Percentiles rank a stretch among this genome's conserved stretches.
Evolutionary conservation across 2,329 filamentous ascomycete genomes (phyloP).

Genomic region (Alternaria arbusti): DNA sequence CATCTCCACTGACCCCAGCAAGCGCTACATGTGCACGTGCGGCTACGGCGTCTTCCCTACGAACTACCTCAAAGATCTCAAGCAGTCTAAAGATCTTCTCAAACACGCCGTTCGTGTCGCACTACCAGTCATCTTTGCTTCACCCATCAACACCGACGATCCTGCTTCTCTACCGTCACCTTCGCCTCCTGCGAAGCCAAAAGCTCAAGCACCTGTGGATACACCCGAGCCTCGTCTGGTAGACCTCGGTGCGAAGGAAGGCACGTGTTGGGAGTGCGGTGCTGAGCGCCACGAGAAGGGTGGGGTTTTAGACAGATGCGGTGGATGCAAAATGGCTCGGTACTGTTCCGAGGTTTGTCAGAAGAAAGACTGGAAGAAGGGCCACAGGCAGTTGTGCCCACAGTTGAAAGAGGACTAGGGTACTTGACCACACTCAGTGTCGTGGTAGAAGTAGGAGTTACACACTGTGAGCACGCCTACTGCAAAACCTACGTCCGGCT

Average conservation of each 20-base stretch:
- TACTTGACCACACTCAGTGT: not conserved
- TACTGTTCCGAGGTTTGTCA: not conserved
- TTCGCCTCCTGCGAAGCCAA: not conserved
- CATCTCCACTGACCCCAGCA: not conserved
- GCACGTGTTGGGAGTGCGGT: slow-evolving; percentile 17
- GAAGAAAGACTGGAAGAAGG: not conserved
- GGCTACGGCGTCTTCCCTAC: not conserved
- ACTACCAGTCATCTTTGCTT: not conserved
- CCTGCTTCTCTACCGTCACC: not conserved
- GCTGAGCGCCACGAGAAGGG: slow-evolving; percentile 49
- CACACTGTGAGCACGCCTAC: not conserved
- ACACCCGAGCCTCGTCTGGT: not conserved
- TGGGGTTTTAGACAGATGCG: not conserved
- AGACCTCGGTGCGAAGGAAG: slow-evolving; percentile 5
- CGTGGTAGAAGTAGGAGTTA: not conserved
- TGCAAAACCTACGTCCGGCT: not conserved
- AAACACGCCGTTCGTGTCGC: not conserved
- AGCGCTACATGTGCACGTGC: not conserved
- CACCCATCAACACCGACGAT: not conserved
- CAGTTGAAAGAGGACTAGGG: not conserved
- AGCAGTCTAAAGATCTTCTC: not conserved
- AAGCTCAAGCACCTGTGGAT: not conserved
- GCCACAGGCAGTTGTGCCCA: not conserved
- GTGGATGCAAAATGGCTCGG: not conserved
- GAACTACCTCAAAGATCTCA: not conserved